Evolutionary conservation across 441 rosid species (phyloP).

Genomic region (Arabidopsis hybrid): DNA sequence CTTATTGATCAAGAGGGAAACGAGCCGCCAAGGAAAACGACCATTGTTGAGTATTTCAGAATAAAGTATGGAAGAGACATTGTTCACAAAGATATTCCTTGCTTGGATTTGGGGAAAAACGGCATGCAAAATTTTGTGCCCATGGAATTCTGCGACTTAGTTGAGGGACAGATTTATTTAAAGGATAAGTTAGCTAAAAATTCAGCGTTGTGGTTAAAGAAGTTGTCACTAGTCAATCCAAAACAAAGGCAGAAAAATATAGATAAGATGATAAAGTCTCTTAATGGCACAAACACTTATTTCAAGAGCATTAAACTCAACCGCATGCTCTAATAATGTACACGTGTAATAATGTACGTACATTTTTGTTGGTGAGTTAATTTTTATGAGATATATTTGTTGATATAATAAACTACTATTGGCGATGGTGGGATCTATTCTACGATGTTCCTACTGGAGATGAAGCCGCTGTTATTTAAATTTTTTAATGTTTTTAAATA

Average conservation of each 20-base stretch:
- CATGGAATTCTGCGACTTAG: slow-evolving; percentile 75
- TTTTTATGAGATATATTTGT: no score
- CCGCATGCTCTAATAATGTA: no score
- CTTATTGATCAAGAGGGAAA: slow-evolving; percentile 52
- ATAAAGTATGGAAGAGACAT: slow-evolving; percentile 58
- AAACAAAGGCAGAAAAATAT: slow-evolving; percentile 52
- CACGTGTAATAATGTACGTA: no score
- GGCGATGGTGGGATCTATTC: no score
- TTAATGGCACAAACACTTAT: no score
- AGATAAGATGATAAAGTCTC: slow-evolving; percentile 51
- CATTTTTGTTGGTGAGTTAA: no score
- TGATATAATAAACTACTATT: no score
- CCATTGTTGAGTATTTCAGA: slow-evolving; percentile 66
- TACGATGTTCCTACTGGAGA: no score
- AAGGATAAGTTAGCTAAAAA: slow-evolving; percentile 59
- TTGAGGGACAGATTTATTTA: slow-evolving; percentile 77
- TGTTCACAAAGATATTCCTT: slow-evolving; percentile 59
- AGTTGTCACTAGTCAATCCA: slow-evolving; percentile 59
- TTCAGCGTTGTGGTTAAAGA: slow-evolving; percentile 53
- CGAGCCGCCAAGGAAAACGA: slow-evolving; percentile 41
- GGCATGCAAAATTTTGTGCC: slow-evolving; percentile 61
- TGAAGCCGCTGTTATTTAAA: no score
- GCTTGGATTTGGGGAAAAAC: slow-evolving; percentile 69
- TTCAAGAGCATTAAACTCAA: no score
- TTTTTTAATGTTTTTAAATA: no score